A percentile compares a stretch with the other conserved stretches of the same genome.
phyloP scores from a whole-genome alignment of 2,329 filamentous ascomycete genomes.

The Colletotrichum sp. region DNA sequence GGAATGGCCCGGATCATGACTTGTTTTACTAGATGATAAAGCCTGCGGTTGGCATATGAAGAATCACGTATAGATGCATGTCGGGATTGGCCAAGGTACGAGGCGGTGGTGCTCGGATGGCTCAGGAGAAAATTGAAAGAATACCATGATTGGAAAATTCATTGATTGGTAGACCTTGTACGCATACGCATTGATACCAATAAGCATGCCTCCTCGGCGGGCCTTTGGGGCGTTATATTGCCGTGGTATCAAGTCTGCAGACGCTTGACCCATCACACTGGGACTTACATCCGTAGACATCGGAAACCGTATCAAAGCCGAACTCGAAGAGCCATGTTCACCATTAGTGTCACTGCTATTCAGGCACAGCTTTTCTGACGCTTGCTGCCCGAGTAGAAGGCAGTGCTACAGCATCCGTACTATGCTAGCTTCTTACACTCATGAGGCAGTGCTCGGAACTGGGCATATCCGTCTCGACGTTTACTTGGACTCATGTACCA shows the following conservation, averaged over 20 bases:
- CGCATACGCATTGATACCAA: neutral
- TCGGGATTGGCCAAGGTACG: neutral
- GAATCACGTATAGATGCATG: neutral
- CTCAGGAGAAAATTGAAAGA: neutral
- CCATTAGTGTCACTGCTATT: neutral
- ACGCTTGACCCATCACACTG: neutral
- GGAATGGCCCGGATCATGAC: neutral
- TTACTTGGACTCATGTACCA: neutral
- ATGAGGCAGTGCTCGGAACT: neutral
- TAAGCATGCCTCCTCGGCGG: too few relatives aligned
- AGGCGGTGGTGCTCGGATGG: neutral
- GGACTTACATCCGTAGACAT: too few relatives aligned
- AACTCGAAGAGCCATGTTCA: neutral
- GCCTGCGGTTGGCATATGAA: neutral
- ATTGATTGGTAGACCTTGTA: neutral
- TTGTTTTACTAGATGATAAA: constrained; percentile 4
- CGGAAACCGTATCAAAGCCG: neutral
- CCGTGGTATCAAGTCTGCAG: neutral
- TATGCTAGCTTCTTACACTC: neutral
- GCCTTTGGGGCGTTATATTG: neutral
- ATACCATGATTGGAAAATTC: neutral
- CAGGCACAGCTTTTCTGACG: neutral
- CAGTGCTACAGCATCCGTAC: neutral
- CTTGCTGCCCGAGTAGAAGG: neutral
- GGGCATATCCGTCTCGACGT: neutral